Base-by-base conservation (phyloP, 176 grass and related monocot genomes). In the Hordeum marinum region DNA sequence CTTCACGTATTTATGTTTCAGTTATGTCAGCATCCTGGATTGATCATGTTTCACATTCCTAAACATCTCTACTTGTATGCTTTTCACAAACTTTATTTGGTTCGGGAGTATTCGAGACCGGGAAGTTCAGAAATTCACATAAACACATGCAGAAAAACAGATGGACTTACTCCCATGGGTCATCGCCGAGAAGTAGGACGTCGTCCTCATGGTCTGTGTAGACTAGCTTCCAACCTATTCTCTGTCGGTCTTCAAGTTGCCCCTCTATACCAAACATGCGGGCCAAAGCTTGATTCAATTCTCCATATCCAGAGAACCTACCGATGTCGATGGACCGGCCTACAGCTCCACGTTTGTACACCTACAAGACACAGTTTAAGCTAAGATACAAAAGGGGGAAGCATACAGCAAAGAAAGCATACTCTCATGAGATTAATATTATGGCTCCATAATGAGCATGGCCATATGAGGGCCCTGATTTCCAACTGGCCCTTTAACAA, bases 211-310 rank as follows among this genome's bases (percentile, higher is more conserved):
- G 97, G 92, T 99, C 97, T 72, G 85, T 92, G 79, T 96, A 99
- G 77, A 99, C 97, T 65, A 99, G 84, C 68, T 99, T 99, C 97
- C 97, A 99, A n/a, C 97, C 97, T 58, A 94, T 90, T 91, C 88
- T 91, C 32, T 95, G 94, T 8, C 86, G 86, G 71, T 94, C 97
- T 87, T 99, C 97, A 32, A 99, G 89, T 83, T 99, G 97, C 23
- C 97, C 97, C 72, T 99, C 94, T 90, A 96, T 99, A 69, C 94
- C 94, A 86, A 99, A 99, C 97, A 99, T 99, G 48, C 94, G 88
- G 32, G 97, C 97, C 84, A 99, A 88, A 88, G 91, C 97, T 83
- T 88, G 90, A 80, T 99, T 99, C 45, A 99, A 73, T 21, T 96
- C 94, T 78, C 89, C 88, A 77, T 99, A 99, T 65, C 92, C 97